Conservation (phyloP, 1,284 basidiomycete genomes). For the Malassezia psittaci region DNA sequence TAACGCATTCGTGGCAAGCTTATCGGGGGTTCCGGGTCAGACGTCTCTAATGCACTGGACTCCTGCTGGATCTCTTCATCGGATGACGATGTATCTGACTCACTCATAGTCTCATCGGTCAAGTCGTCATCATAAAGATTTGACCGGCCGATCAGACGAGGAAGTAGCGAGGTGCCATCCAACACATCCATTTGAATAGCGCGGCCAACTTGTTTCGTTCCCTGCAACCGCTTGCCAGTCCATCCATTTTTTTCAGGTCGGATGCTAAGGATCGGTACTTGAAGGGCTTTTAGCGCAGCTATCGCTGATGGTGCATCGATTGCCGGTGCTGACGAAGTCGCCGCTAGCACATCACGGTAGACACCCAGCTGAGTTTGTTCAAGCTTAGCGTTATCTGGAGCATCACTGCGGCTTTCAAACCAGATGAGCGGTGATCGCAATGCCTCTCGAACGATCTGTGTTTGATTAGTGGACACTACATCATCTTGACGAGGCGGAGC, state of each 20-base stretch:
- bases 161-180: constrained; percentile 30
- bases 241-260: constrained; percentile 20
- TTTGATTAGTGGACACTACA: constrained; percentile 34
- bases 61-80: not conserved
- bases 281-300: constrained; percentile 53
- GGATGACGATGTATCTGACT: constrained; percentile 7
- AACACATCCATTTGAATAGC: constrained; percentile 31
- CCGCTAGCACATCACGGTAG: constrained; percentile 65
- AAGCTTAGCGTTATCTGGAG: constrained; percentile 38
- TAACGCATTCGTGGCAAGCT: constrained; percentile 52
- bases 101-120: constrained; percentile 14
- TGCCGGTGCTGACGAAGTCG: constrained; percentile 43
- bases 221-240: constrained; percentile 36
- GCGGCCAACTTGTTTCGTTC: constrained; percentile 31
- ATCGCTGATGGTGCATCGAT: constrained; percentile 46
- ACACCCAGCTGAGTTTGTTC: constrained; percentile 74
- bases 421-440: constrained; percentile 61
- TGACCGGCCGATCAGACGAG: constrained; percentile 11
- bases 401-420: constrained; percentile 64
- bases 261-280: constrained; percentile 25
- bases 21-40: not conserved
- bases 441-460: constrained; percentile 51
- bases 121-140: constrained; percentile 14
- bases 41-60: not conserved
- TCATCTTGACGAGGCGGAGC: constrained; percentile 12